Evolutionary conservation across 106 monocot species (phyloP).

Genomic region (Dioscorea alata): DNA sequence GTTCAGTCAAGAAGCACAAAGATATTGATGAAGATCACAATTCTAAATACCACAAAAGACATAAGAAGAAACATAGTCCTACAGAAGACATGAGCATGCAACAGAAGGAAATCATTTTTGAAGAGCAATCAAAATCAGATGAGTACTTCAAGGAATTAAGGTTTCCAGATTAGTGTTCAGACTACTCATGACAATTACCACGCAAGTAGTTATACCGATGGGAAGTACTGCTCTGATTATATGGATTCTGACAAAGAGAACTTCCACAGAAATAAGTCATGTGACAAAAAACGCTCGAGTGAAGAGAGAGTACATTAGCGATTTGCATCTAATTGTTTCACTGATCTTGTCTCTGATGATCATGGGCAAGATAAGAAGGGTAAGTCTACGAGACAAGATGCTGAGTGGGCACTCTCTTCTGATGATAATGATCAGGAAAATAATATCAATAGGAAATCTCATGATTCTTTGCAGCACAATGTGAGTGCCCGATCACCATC

Average conservation of each 20-base stretch:
- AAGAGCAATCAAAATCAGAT: conserved; percentile 13
- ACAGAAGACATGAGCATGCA: neutral
- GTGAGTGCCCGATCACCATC: neutral
- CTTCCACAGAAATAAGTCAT: neutral
- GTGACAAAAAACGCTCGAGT: neutral
- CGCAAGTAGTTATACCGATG: conserved; percentile 8
- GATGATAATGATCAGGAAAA: conserved; percentile 9
- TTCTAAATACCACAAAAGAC: neutral
- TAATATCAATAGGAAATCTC: neutral
- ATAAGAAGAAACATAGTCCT: neutral
- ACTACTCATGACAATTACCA: conserved; percentile 5
- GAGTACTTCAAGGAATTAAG: neutral
- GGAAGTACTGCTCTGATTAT: conserved; percentile 4
- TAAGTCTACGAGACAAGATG: conserved; percentile 1
- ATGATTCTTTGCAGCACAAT: conserved; percentile 1
- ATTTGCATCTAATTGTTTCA: neutral
- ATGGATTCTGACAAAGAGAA: conserved; percentile 5
- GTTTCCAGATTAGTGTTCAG: conserved; percentile 11
- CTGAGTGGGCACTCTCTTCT: neutral
- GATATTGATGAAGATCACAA: conserved; percentile 1
- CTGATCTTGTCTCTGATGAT: too few relatives aligned
- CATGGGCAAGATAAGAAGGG: neutral
- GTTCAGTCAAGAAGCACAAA: neutral
- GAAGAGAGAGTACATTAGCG: conserved; percentile 12
- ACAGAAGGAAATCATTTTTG: neutral